Evolutionary conservation across 352 stramenopile genomes (phyloP).

Genomic region (Phytophthora crassamura): DNA sequence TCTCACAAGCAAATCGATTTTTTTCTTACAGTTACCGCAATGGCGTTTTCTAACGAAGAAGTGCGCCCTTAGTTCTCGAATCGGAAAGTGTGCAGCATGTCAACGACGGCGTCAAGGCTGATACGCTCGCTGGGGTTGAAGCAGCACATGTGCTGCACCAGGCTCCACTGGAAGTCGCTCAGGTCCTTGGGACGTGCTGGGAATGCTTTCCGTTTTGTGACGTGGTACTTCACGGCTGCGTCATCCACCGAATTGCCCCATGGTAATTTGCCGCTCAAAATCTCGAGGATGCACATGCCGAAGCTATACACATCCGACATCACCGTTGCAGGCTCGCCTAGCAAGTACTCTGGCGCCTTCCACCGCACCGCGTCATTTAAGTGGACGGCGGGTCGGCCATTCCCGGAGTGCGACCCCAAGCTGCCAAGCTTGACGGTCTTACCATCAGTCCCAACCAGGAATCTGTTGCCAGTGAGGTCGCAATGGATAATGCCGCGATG

Average conservation of each 20-base stretch:
- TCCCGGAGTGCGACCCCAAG: conserved; percentile 31
- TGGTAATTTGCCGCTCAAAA: conserved; percentile 34
- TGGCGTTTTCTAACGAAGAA: too few relatives aligned
- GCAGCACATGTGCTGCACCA: conserved; percentile 41
- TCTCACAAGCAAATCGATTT: neutral
- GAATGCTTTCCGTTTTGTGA: conserved; percentile 24
- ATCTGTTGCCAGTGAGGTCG: conserved; percentile 47
- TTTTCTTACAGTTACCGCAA: neutral
- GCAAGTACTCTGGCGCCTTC: conserved; percentile 45
- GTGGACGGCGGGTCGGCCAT: conserved; percentile 7
- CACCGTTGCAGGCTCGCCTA: conserved; percentile 11
- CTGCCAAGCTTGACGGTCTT: conserved; percentile 43
- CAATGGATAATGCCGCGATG: conserved; percentile 38
- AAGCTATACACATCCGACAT: conserved; percentile 40
- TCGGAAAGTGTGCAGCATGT: conserved; percentile 33
- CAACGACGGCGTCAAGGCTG: conserved; percentile 26
- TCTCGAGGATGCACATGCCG: conserved; percentile 46
- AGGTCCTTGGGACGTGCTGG: conserved; percentile 24
- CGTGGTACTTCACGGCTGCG: conserved; percentile 35
- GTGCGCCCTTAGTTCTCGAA: too few relatives aligned
- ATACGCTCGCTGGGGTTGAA: conserved; percentile 32
- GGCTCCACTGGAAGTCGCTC: conserved; percentile 33
- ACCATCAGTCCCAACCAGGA: conserved; percentile 37
- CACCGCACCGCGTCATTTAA: conserved; percentile 28
- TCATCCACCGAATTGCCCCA: conserved; percentile 33